Evolutionary conservation across 208 protist genomes (phyloP).

Genomic region (Plasmodiophora brassicae): DNA sequence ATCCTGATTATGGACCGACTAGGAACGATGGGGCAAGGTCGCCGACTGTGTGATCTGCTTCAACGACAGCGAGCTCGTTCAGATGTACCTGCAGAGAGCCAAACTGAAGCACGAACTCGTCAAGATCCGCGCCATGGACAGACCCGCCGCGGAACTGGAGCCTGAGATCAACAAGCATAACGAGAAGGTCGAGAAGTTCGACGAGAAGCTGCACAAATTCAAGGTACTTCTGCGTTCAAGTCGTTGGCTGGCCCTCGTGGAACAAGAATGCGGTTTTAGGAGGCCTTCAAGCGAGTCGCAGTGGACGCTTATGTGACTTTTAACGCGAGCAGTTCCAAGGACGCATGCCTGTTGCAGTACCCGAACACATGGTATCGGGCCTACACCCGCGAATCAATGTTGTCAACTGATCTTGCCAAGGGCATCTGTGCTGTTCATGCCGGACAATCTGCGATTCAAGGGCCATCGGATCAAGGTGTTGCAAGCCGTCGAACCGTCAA

Average conservation of each 20-base stretch:
- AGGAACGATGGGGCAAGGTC: slow-evolving; percentile 29
- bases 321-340: background rate
- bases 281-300: background rate
- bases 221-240: background rate
- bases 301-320: background rate
- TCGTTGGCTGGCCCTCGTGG: background rate
- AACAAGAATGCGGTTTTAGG: background rate
- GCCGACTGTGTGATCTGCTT: background rate
- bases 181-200: background rate
- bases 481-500: background rate
- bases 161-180: background rate
- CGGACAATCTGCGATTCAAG: background rate
- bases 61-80: slow-evolving; percentile 13
- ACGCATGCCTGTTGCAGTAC: background rate
- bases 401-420: background rate
- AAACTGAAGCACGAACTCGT: background rate
- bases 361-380: background rate
- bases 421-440: background rate
- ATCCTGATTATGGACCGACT: background rate
- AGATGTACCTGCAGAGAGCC: background rate
- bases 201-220: background rate
- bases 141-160: background rate
- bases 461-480: background rate
- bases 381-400: background rate
- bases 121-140: background rate